Percentiles rank a stretch among this genome's conserved stretches.
These are phyloP conservation scores for Straminergon stramineum DNA, from an alignment of 225 moss, liverwort and hornwort genomes.

Conservation along the genomic window DNA sequence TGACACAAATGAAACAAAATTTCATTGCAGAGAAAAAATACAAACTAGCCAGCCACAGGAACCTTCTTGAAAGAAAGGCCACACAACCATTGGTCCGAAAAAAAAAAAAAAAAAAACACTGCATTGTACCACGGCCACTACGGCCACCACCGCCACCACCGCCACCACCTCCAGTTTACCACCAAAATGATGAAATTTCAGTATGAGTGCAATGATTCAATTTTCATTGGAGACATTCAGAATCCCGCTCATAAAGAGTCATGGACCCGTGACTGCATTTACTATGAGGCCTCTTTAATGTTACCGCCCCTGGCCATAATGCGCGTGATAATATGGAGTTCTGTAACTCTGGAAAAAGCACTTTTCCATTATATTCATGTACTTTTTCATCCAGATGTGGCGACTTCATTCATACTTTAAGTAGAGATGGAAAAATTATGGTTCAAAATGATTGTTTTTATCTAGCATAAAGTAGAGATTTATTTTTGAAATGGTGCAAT, in stretches of 20 bases:
- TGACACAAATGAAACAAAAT: no score
- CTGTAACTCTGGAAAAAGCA: not conserved
- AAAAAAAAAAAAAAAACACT: no score
- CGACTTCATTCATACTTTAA: not conserved
- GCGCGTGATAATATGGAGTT: not conserved
- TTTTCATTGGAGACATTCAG: not conserved
- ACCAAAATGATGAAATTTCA: not conserved
- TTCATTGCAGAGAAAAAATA: no score
- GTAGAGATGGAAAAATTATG: not conserved
- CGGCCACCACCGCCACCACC: not conserved
- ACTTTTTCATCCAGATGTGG: not conserved
- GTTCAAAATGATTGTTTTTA: not conserved
- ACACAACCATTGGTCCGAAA: no score
- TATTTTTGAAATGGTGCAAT: not conserved
- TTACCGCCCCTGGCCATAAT: not conserved
- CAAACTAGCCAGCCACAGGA: no score
- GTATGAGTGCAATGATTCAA: not conserved
- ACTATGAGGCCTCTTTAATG: not conserved
- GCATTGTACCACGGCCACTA: not conserved
- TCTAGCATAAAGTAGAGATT: rapidly evolving
- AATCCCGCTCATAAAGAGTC: not conserved
- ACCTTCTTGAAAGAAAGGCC: no score
- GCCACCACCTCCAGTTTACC: not conserved
- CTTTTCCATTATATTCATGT: not conserved
- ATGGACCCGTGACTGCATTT: not conserved